Percentiles rank a stretch among this genome's conserved stretches.
Conservation (phyloP, 192 early-diverging fungal genomes). For the Coemansia sp. region DNA sequence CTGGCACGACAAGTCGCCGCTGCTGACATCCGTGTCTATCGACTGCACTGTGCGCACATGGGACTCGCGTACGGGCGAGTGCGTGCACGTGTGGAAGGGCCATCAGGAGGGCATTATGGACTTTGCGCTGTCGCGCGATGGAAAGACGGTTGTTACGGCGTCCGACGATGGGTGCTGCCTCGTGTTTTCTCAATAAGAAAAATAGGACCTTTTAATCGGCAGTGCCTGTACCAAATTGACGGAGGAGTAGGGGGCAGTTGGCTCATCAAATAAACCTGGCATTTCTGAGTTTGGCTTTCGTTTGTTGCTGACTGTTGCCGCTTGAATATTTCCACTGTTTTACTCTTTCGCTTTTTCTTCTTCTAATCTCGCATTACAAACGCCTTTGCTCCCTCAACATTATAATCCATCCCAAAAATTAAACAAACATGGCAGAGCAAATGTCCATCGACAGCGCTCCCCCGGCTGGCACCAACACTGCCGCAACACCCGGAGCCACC, state of each 20-base stretch:
- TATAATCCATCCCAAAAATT: not conserved
- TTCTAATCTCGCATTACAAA: not conserved
- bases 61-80: slow-evolving; percentile 87
- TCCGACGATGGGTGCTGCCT: slow-evolving; percentile 82
- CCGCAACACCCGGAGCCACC: slow-evolving; percentile 1
- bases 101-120: slow-evolving; percentile 87
- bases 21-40: slow-evolving; percentile 72
- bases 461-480: slow-evolving; percentile 10
- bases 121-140: slow-evolving; percentile 74
- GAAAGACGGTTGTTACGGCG: slow-evolving; percentile 68
- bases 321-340: not conserved
- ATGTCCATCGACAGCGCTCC: slow-evolving; percentile 52
- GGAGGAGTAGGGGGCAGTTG: not conserved
- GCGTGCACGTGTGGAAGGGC: slow-evolving; percentile 70
- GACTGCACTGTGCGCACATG: slow-evolving; percentile 83
- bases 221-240: too few relatives aligned
- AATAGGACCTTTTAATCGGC: too few relatives aligned
- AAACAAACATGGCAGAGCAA: slow-evolving; percentile 45
- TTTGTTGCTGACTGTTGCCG: too few relatives aligned
- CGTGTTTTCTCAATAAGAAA: slow-evolving; percentile 55
- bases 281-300: not conserved
- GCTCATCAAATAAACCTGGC: not conserved
- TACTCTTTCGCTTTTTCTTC: not conserved
- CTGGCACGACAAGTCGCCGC: slow-evolving; percentile 65
- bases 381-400: not conserved